Conservation (phyloP, 31 red algal genomes). For the Endocladia muricata region DNA sequence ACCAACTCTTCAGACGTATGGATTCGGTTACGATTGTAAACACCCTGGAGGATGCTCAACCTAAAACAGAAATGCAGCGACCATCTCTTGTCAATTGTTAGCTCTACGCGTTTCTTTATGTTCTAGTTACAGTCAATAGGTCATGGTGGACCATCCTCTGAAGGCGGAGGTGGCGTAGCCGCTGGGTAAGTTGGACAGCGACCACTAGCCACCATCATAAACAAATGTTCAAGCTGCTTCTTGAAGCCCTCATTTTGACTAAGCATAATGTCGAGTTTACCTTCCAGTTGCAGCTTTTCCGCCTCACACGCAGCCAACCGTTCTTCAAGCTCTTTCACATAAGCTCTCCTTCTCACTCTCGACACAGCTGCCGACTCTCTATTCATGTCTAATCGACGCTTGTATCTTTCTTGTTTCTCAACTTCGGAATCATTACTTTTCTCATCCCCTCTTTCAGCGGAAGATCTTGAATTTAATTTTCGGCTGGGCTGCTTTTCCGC, state of each 20-base stretch:
- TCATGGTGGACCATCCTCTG: neutral
- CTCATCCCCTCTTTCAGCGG: neutral
- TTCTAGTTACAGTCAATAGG: too few species aligned
- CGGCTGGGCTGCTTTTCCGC: neutral
- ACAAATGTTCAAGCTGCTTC: slow-evolving; percentile 53
- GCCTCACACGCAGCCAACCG: slow-evolving; percentile 49
- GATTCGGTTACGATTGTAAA: too few species aligned
- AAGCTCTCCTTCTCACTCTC: slow-evolving; percentile 46
- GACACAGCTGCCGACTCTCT: slow-evolving; percentile 72
- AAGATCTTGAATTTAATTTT: neutral
- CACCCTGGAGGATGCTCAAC: too few species aligned
- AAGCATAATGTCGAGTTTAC: slow-evolving; percentile 52
- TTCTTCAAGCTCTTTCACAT: slow-evolving; percentile 68
- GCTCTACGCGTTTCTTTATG: too few species aligned
- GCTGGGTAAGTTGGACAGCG: slow-evolving; percentile 8
- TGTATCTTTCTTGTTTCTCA: slow-evolving; percentile 57
- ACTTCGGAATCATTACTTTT: slow-evolving; percentile 24
- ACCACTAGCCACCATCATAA: slow-evolving; percentile 30
- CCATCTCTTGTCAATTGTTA: too few species aligned
- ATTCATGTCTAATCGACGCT: slow-evolving; percentile 68
- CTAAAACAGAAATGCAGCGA: too few species aligned
- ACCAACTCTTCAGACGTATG: too few species aligned
- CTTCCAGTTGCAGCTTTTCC: slow-evolving; percentile 63
- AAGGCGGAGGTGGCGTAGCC: neutral
- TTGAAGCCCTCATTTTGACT: slow-evolving; percentile 57